These are phyloP conservation scores for Arthrobotrys pseudoclavata DNA, from an alignment of 2,329 filamentous ascomycete genomes.

Conservation along the genomic window DNA sequence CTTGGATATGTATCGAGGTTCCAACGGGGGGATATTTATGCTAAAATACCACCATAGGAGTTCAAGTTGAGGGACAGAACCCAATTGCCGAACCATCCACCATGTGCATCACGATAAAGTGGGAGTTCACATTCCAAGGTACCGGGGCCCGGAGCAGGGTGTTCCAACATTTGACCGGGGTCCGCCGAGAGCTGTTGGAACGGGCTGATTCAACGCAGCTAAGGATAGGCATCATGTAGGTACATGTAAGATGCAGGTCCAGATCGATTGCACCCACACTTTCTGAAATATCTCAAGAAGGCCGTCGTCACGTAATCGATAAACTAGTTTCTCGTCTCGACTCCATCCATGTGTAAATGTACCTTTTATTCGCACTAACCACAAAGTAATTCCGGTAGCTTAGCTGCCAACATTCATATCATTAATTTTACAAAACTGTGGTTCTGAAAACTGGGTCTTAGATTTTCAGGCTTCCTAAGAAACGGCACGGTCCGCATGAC, in stretches of 20 bases:
- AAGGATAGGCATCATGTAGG: neutral
- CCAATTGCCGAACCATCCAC: neutral
- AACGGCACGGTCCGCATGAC: conserved; percentile 37
- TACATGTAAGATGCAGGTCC: conserved; percentile 9
- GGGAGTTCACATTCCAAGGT: neutral
- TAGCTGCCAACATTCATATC: conserved; percentile 18
- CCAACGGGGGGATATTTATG: conserved; percentile 16
- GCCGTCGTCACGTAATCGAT: neutral
- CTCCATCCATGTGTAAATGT: conserved; percentile 3
- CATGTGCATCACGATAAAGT: no score
- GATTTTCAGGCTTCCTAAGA: conserved; percentile 6
- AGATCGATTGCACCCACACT: conserved; percentile 1
- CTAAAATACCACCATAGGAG: neutral
- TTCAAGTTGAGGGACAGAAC: neutral
- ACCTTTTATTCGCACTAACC: conserved; percentile 6
- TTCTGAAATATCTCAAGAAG: conserved; percentile 6
- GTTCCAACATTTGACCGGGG: neutral
- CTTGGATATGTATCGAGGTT: conserved; percentile 1
- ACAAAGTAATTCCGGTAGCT: neutral
- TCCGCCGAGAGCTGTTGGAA: conserved; percentile 7
- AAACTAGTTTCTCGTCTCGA: conserved; percentile 6
- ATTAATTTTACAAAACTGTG: neutral
- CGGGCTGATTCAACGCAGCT: neutral
- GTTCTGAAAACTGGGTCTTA: neutral
- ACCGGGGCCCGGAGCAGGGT: neutral